Evolutionary conservation across 2,329 filamentous ascomycete genomes (phyloP).

Genomic region (Neoarthrinium moseri): DNA sequence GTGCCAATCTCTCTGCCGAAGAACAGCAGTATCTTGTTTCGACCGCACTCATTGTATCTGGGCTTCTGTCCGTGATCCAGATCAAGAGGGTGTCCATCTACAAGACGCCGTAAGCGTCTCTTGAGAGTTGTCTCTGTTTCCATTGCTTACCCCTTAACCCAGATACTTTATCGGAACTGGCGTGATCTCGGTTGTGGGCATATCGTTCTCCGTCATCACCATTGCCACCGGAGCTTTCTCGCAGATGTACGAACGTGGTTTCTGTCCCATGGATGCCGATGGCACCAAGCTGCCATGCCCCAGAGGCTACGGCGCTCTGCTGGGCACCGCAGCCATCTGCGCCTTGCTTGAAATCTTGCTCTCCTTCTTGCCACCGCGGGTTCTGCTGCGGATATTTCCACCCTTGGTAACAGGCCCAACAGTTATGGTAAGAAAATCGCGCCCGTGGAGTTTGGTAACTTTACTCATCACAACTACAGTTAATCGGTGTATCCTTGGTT

Average conservation of each 20-base stretch:
- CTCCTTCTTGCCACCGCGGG: constrained; percentile 69
- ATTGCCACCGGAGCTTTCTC: constrained; percentile 69
- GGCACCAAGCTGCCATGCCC: constrained; percentile 73
- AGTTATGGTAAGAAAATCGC: constrained; percentile 2
- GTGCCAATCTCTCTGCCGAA: constrained; percentile 60
- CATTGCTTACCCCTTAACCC: neutral
- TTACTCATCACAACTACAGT: no score
- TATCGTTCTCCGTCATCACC: constrained; percentile 75
- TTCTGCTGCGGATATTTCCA: constrained; percentile 73
- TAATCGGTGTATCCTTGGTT: constrained; percentile 74
- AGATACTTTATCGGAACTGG: constrained; percentile 79
- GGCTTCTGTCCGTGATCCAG: constrained; percentile 71
- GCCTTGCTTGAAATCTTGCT: constrained; percentile 70
- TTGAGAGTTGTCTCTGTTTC: neutral
- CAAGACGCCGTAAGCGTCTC: constrained; percentile 53
- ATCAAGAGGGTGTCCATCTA: constrained; percentile 75
- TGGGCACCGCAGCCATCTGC: constrained; percentile 67
- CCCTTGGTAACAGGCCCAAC: constrained; percentile 76
- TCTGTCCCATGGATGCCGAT: constrained; percentile 56
- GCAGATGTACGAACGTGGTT: constrained; percentile 78
- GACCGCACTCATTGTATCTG: constrained; percentile 75
- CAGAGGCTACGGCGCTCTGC: constrained; percentile 62
- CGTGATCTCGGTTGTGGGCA: constrained; percentile 75
- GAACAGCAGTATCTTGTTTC: constrained; percentile 77
- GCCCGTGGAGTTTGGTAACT: neutral